Base-by-base conservation (phyloP, 768 basidiomycete species). In the Sutorius australiensis region DNA sequence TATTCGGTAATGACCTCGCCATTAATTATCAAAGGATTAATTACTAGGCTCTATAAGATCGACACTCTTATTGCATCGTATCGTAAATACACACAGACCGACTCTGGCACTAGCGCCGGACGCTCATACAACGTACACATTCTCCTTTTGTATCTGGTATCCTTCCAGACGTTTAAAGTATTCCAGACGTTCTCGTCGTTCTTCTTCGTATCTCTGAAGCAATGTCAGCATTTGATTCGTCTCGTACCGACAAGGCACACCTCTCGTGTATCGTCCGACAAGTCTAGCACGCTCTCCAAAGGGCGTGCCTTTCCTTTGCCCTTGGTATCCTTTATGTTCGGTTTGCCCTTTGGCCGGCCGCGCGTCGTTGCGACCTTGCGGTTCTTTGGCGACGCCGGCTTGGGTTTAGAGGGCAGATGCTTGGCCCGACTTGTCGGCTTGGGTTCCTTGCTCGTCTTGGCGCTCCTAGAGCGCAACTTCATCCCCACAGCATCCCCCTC, bases 131-230 rank as follows among this genome's bases (percentile, higher is more conserved):
- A 83, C 70, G 64, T 80, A 83, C 36, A 83, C 80, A 47, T 81
- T 78, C 61, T 83, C 82, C 50, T 78, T 80, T 57, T 76, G 76
- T 34, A 83, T 71, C 56, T 77, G 72, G 55, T 81, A 83, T 7
- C 71, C 73, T 17, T 81, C 76, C 28, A 83, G 56, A 38, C 74
- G 73, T 53, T 73, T 74, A 66, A 82, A 82, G 59, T 81, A 83
- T 38, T 79, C 78, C 37, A 80, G 51, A 24, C 80, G 75, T 6
- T 72, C 81, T 51, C 74, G 72, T n/a, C 79, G 76, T 42, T 78
- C 77, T 38, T 64, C 67, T 19, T 75, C 73, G 62, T 73, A 73
- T 62, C 66, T 74, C 76, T 77, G 45, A 2, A 9, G 28, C 38
- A 19, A 9, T 24, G 39, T 60, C 40, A 61, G 38, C 16, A 21